These are phyloP conservation scores for Plasmodium coatneyi DNA, from an alignment of 169 alveolate species.

Conservation along the genomic window DNA sequence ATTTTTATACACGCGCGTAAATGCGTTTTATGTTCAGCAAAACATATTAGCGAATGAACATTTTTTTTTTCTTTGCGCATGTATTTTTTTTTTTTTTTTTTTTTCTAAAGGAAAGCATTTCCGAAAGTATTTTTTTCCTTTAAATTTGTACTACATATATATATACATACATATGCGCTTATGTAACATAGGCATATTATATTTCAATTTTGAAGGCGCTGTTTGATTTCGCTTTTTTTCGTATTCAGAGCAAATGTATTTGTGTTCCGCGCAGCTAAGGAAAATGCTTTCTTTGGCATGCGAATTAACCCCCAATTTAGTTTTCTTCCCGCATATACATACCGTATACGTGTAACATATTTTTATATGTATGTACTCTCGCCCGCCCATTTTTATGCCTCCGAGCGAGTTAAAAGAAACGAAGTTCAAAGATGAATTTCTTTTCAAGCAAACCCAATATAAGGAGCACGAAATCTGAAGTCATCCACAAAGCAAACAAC, in stretches of 20 bases:
- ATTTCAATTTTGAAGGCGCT: background rate
- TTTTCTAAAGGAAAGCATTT: background rate
- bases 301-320: background rate
- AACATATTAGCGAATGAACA: background rate
- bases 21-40: background rate
- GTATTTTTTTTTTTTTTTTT: background rate
- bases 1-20: background rate
- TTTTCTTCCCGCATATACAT: background rate
- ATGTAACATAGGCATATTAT: background rate
- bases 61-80: background rate
- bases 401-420: background rate
- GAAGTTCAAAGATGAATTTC: constrained; percentile 46
- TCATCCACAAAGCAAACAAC: constrained; percentile 6
- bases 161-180: background rate
- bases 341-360: background rate
- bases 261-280: background rate
- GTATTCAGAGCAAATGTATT: background rate
- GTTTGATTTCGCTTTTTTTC: background rate
- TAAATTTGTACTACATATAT: too few species aligned
- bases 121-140: background rate
- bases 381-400: background rate
- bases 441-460: constrained; percentile 29
- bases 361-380: background rate
- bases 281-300: background rate
- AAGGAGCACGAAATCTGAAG: constrained; percentile 74